These are phyloP conservation scores for Bonia amplexicaulis DNA, from an alignment of 176 grass and related monocot species.

Conservation along the genomic window DNA sequence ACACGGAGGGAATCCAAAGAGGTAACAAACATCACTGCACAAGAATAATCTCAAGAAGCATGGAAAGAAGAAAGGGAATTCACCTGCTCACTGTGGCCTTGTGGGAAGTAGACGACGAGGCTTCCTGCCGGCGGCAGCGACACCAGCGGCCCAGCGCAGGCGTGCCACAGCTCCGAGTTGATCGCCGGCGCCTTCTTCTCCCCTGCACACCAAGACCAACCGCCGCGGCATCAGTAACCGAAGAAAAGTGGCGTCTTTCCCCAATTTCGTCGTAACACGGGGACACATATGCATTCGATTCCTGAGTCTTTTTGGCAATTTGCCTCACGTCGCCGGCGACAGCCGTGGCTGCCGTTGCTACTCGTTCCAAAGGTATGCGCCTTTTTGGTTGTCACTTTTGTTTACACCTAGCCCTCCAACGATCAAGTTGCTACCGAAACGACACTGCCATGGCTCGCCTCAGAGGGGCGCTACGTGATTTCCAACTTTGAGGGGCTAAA, in stretches of 20 bases:
- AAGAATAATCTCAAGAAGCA: neutral
- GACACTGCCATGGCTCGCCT: neutral
- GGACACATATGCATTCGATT: neutral
- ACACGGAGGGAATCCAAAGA: neutral
- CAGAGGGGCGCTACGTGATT: neutral
- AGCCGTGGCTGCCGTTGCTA: neutral
- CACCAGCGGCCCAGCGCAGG: constrained; percentile 61
- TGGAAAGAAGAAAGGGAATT: neutral
- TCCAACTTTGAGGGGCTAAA: neutral
- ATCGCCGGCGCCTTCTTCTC: constrained; percentile 51
- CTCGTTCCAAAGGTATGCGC: neutral
- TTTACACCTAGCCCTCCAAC: neutral
- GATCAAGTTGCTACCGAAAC: neutral
- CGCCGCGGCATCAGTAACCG: neutral
- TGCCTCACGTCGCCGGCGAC: neutral
- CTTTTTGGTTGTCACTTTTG: neutral
- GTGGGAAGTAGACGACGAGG: constrained; percentile 85
- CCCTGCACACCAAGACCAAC: constrained; percentile 33
- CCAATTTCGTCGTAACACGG: neutral
- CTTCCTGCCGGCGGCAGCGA: constrained; percentile 61
- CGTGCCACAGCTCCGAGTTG: constrained; percentile 74
- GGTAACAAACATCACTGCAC: neutral
- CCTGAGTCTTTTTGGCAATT: neutral
- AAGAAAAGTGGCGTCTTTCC: neutral
- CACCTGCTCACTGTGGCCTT: constrained; percentile 83